Evolutionary conservation across 192 early-diverging fungal genomes (phyloP).

Genomic region (Coemansia sp.): DNA sequence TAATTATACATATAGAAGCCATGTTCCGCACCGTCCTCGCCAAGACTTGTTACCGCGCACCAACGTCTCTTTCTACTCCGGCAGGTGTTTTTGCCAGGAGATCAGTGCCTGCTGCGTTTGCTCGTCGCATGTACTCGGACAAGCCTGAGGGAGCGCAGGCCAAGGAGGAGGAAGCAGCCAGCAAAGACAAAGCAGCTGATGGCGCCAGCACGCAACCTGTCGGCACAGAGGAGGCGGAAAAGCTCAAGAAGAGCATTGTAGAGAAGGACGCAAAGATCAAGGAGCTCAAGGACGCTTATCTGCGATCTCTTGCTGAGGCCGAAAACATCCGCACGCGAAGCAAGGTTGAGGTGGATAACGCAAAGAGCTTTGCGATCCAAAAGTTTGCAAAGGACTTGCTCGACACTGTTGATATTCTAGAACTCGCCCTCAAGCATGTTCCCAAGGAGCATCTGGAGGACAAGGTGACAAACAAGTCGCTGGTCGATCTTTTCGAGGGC

Average conservation of each 20-base stretch:
- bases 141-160: slow-evolving; percentile 13
- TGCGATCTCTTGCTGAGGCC: slow-evolving; percentile 90
- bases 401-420: slow-evolving; percentile 87
- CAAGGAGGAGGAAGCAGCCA: slow-evolving; percentile 14
- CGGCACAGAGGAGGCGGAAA: slow-evolving; percentile 30
- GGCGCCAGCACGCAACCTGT: not conserved
- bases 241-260: slow-evolving; percentile 26
- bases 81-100: not conserved
- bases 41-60: slow-evolving; percentile 21
- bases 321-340: slow-evolving; percentile 94
- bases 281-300: slow-evolving; percentile 75
- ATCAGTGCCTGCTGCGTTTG: slow-evolving; percentile 6
- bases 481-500: slow-evolving; percentile 83
- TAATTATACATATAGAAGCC: not conserved
- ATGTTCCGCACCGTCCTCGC: slow-evolving; percentile 45
- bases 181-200: slow-evolving; percentile 14
- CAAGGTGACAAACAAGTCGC: slow-evolving; percentile 57
- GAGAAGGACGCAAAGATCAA: slow-evolving; percentile 57
- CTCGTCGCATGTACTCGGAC: slow-evolving; percentile 43
- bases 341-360: slow-evolving; percentile 78
- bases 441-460: slow-evolving; percentile 64
- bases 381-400: slow-evolving; percentile 98
- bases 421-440: slow-evolving; percentile 85
- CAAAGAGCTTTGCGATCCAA: slow-evolving; percentile 87
- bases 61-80: slow-evolving; percentile 8